Conservation (phyloP, 352 stramenopile genomes). For the Phytophthora pini region DNA sequence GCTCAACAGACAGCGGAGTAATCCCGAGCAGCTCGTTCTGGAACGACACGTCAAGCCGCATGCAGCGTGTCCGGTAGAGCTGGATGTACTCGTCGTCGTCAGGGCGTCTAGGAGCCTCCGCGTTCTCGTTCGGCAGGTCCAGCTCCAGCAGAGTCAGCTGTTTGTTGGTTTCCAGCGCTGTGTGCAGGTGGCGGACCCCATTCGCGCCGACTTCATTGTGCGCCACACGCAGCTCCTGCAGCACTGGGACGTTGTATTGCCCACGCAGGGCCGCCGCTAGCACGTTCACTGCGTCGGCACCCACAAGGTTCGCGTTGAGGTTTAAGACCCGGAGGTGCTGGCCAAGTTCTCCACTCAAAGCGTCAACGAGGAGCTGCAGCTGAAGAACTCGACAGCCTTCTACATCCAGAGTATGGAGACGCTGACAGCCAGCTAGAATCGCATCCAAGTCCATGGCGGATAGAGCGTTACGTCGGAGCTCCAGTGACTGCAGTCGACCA, state of each 20-base stretch:
- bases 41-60: constrained; percentile 40
- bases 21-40: constrained; percentile 39
- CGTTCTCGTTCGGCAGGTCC: constrained; percentile 34
- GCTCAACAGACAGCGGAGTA: constrained; percentile 16
- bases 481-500: constrained; percentile 32
- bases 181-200: constrained; percentile 38
- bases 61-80: constrained; percentile 41
- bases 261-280: constrained; percentile 32
- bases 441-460: constrained; percentile 38
- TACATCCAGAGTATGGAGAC: constrained; percentile 34
- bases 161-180: constrained; percentile 38
- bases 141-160: constrained; percentile 35
- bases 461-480: constrained; percentile 37
- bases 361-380: constrained; percentile 41
- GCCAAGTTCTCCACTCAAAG: constrained; percentile 27
- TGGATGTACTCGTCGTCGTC: constrained; percentile 40
- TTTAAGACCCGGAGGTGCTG: constrained; percentile 36
- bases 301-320: constrained; percentile 41
- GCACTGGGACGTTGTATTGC: constrained; percentile 16
- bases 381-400: constrained; percentile 43
- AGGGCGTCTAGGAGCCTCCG: constrained; percentile 13
- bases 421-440: constrained; percentile 27
- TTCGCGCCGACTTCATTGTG: constrained; percentile 42
- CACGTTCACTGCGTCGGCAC: constrained; percentile 32
- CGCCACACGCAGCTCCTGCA: constrained; percentile 34